Base-by-base conservation (phyloP, 495 filamentous ascomycete genomes). In the Podospora appendiculata region DNA sequence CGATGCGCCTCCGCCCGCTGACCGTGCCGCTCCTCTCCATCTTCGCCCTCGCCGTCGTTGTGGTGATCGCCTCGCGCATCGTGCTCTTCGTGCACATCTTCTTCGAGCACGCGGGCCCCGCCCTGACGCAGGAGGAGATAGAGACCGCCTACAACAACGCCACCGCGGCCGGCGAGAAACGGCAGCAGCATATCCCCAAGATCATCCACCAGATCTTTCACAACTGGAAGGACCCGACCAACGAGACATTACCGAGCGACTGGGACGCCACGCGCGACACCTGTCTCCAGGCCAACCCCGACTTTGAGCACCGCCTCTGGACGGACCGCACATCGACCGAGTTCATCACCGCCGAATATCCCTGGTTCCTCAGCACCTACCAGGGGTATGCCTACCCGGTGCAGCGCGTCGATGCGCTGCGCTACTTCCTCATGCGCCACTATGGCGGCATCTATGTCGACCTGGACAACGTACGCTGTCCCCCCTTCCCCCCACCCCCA, bases 161-260 rank as follows among this genome's bases (percentile, higher is more conserved):
- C 19, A 17, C 13, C 5, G 33, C 14, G 8, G 45, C 8, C 17
- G 32, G 42, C 39, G 19, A 40, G 8, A 19, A 12, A 14, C 46
- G 47, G 38, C 41, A 40, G 13, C 42, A 58, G 19, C 42, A 18
- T 47, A 90, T 94, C 47, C 89, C 89, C 33, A 90, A 88, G 71
- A 92, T 94, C 56, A 88, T 94, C 49, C 90, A 94, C 68, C 89
- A 94, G 66, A 90, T 89, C 17, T 92, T 86, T 66, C 79, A 81
- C 54, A 88, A 89, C 63, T 66, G 58, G 62, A 41, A 55, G 8
- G 54, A 59, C 39, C 55, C 54, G 13, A 35, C 48, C 11, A 61
- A 54, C 55, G 79, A 84, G 52, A 80, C 77, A 10, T 83, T 93
- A 47, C 89, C 90, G 0, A 76, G 72, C 56, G 79, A 83, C 52